phyloP scores from a whole-genome alignment of 805 yeast genomes.

The Suhomyces faveliae region DNA sequence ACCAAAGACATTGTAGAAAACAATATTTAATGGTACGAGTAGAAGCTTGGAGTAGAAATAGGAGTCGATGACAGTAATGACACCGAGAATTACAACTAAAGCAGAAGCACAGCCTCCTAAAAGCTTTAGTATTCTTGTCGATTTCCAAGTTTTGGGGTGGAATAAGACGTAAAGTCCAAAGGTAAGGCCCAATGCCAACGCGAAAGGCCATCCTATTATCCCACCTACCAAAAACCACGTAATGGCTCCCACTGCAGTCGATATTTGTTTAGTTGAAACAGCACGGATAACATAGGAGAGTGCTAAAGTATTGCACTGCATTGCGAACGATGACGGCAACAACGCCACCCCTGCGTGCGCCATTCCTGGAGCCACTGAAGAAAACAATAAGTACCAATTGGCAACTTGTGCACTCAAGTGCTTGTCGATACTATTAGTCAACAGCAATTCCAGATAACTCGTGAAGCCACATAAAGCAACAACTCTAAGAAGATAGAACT shows the following conservation, averaged over 20 bases:
- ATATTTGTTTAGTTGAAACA: slow-evolving; percentile 12
- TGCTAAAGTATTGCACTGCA: slow-evolving; percentile 47
- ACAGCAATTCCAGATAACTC: slow-evolving; percentile 49
- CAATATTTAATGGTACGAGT: slow-evolving; percentile 79
- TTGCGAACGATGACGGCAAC: slow-evolving; percentile 77
- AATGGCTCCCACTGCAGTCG: slow-evolving; percentile 25
- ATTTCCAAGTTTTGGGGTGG: slow-evolving; percentile 9
- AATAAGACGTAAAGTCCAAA: slow-evolving; percentile 41
- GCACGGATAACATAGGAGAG: slow-evolving; percentile 35
- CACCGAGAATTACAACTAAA: slow-evolving; percentile 17
- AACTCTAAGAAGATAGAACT: slow-evolving; percentile 56
- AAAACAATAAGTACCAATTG: slow-evolving; percentile 61
- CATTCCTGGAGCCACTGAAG: slow-evolving; percentile 73
- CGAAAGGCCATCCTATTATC: slow-evolving; percentile 89
- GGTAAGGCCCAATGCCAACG: slow-evolving; percentile 63
- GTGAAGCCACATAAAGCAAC: slow-evolving; percentile 38
- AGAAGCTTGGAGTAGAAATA: slow-evolving; percentile 56
- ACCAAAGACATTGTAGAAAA: slow-evolving; percentile 75
- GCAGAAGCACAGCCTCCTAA: slow-evolving; percentile 16
- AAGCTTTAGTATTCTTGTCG: slow-evolving; percentile 7
- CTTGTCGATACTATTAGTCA: slow-evolving; percentile 43
- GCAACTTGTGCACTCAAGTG: slow-evolving; percentile 42
- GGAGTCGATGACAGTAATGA: slow-evolving; percentile 52
- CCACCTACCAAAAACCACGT: slow-evolving; percentile 63
- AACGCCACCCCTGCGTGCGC: slow-evolving; percentile 85